phyloP scores from a whole-genome alignment of 2,329 filamentous ascomycete genomes.

The Alternaria metachromatica region DNA sequence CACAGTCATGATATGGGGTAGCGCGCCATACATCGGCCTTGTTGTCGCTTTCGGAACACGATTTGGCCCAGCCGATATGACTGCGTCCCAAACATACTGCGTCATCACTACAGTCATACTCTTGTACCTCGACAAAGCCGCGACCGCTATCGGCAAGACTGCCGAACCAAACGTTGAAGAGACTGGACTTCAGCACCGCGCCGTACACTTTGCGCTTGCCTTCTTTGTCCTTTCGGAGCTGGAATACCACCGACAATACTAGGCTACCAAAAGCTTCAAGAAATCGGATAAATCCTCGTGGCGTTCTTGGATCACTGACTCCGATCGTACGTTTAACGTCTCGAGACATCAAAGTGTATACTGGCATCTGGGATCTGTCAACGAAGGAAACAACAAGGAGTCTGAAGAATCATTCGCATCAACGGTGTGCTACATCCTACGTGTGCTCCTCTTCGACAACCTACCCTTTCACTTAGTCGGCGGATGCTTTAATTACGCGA shows the following conservation, averaged over 20 bases:
- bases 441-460: not conserved
- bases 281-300: not conserved
- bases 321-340: not conserved
- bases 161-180: not conserved
- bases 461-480: not conserved
- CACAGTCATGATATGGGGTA: not conserved
- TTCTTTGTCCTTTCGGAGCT: constrained; percentile 1
- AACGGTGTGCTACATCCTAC: not conserved
- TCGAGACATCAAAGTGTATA: not conserved
- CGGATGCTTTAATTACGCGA: not conserved
- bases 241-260: not conserved
- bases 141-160: not conserved
- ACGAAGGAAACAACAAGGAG: not conserved
- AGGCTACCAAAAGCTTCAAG: not conserved
- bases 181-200: not conserved
- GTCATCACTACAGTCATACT: not conserved
- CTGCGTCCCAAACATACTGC: not conserved
- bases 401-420: not conserved
- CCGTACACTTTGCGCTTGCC: not conserved
- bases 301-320: not conserved
- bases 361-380: not conserved
- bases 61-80: not conserved
- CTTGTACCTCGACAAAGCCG: not conserved
- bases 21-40: not conserved
- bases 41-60: not conserved